Evolutionary conservation across 768 basidiomycete genomes (phyloP), one percentile per base, ranked within the genome.

Genomic region (Lenzites betulinus): DNA sequence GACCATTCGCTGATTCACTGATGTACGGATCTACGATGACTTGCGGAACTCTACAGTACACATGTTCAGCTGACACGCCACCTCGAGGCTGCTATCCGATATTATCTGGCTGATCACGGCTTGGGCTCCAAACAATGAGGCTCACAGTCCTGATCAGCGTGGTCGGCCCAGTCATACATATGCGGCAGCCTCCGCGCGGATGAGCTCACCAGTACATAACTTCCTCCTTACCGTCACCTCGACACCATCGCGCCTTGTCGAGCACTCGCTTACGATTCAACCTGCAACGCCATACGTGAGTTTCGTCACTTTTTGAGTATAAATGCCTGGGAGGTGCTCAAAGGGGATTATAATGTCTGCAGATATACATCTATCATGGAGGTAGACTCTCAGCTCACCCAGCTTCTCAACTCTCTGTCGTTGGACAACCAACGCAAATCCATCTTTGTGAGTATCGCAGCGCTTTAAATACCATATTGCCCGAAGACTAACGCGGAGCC

Each of bases 321-420:
- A 33, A n/a, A 18, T 1, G 33, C 6, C n/a, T 3, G 7, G 8
- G 9, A 20, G 7, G n/a, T 9, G 16, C 11, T 6, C 36, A 6
- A 36, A 9, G 30, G 30, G 30, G 30, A 33, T 33, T 33, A n/a
- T n/a, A n/a, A n/a, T n/a, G 18, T 13, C 20, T 50, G 5, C 2
- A 23, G 8, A 20, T 2, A 4, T 22, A n/a, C 41, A 59, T 44
- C 16, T 22, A 50, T 41, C n/a, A 69, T 69, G 69, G 68, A 70
- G 33, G 54, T 67, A 43, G 70, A 71, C 33, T 41, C 54, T 18
- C 67, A 70, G 20, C 60, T 71, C 35, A 59, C 67, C 11, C 63
- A 69, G 38, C 61, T 71, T 7, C 58, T 71, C 22, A 47, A 64
- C 16, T 64, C 53, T 20, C 65, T 71, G 58, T 57, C 66, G 43